Percentiles rank a stretch among this genome's conserved stretches.
Conservation (phyloP, 441 rosid genomes). For the Erodium texanum region DNA sequence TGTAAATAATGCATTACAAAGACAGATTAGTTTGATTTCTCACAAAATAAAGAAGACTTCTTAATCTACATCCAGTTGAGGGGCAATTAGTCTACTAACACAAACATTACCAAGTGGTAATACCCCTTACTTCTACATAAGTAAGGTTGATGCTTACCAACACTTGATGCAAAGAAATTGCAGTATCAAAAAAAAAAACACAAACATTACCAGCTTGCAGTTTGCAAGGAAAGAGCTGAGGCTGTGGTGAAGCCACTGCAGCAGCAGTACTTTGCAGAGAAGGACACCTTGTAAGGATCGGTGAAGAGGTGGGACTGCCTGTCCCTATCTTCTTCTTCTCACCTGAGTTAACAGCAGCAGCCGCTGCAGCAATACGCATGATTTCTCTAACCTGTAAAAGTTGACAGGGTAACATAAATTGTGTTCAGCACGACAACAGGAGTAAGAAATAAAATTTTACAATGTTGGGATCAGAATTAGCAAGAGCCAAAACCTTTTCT, state of each 20-base stretch:
- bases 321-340: constrained; percentile 38
- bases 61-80: constrained; percentile 9
- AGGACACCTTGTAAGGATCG: constrained; percentile 72
- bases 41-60: not conserved
- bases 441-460: not conserved
- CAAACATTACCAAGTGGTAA: constrained; percentile 44
- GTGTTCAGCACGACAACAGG: not conserved
- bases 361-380: constrained; percentile 43
- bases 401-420: not conserved
- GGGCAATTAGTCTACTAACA: not conserved
- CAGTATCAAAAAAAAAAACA: too few species aligned
- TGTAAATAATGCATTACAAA: constrained; percentile 1
- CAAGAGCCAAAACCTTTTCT: constrained; percentile 51
- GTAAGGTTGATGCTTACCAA: too few species aligned
- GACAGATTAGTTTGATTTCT: not conserved
- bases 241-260: constrained; percentile 43
- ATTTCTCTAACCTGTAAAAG: constrained; percentile 49
- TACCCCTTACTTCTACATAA: too few species aligned
- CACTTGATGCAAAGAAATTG: too few species aligned
- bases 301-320: constrained; percentile 33
- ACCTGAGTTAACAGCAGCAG: constrained; percentile 35
- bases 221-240: constrained; percentile 50
- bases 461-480: not conserved
- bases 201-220: constrained; percentile 57
- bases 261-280: constrained; percentile 63